Evolutionary conservation across 805 yeast species (phyloP).

Genomic region (Metschnikowia aberdeeniae): DNA sequence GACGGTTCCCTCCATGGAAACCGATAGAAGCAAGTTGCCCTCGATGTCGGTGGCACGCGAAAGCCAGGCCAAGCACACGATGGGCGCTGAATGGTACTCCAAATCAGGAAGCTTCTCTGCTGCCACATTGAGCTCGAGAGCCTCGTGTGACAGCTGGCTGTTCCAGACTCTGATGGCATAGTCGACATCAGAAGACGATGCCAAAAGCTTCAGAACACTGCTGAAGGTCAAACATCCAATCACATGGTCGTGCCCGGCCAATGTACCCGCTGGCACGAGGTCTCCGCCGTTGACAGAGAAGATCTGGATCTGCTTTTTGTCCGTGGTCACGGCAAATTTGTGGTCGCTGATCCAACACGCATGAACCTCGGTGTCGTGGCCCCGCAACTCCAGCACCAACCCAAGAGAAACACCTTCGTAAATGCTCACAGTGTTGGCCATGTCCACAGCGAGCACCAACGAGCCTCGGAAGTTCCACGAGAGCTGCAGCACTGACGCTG

Average conservation of each 20-base stretch:
- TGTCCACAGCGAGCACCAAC: slow-evolving; percentile 58
- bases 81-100: slow-evolving; percentile 49
- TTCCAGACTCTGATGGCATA: slow-evolving; percentile 70
- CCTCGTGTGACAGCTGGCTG: slow-evolving; percentile 53
- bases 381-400: slow-evolving; percentile 25
- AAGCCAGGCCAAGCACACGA: slow-evolving; percentile 57
- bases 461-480: slow-evolving; percentile 60
- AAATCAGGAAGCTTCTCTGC: slow-evolving; percentile 12
- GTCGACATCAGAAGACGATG: slow-evolving; percentile 73
- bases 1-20: slow-evolving; percentile 68
- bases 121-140: slow-evolving; percentile 30
- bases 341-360: slow-evolving; percentile 70
- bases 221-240: slow-evolving; percentile 58
- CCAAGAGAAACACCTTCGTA: slow-evolving; percentile 59
- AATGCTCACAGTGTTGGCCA: slow-evolving; percentile 36
- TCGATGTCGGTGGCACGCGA: slow-evolving; percentile 16
- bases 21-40: slow-evolving; percentile 20
- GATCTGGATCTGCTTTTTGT: slow-evolving; percentile 50
- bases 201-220: slow-evolving; percentile 47
- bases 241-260: slow-evolving; percentile 60
- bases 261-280: slow-evolving; percentile 27
- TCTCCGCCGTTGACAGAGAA: slow-evolving; percentile 34
- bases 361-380: slow-evolving; percentile 33
- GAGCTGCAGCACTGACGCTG: slow-evolving; percentile 46
- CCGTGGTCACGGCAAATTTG: slow-evolving; percentile 69